These are phyloP conservation scores for Lepidium didymum DNA, from an alignment of 345 rosid species.

Conservation along the genomic window DNA sequence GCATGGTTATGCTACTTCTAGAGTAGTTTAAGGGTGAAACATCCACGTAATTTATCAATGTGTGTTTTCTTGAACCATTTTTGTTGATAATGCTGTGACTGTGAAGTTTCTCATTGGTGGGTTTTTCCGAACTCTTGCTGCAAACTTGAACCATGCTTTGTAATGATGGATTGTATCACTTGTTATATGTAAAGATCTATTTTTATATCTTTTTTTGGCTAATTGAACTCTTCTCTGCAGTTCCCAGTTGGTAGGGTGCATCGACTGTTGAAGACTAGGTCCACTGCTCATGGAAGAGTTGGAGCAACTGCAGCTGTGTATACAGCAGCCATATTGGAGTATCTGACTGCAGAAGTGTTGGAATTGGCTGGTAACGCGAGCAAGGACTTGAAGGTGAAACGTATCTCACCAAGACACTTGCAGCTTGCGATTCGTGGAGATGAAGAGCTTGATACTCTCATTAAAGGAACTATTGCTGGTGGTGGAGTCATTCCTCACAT, in stretches of 20 bases:
- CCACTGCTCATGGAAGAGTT: constrained; percentile 59
- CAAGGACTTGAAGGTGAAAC: constrained; percentile 70
- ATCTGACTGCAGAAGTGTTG: constrained; percentile 61
- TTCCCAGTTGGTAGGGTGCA: constrained; percentile 69
- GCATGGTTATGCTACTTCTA: background rate
- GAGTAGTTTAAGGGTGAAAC: background rate
- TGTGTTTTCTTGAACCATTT: background rate
- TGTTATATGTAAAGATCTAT: background rate
- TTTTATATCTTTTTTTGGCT: background rate
- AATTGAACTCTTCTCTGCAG: constrained; percentile 13
- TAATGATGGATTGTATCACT: background rate
- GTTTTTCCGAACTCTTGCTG: background rate
- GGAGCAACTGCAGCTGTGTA: constrained; percentile 82
- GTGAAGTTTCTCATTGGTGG: background rate
- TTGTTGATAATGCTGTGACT: background rate
- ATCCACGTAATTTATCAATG: background rate
- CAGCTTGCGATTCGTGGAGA: constrained; percentile 72
- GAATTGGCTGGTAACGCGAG: constrained; percentile 71
- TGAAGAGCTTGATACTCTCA: constrained; percentile 66
- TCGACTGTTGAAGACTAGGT: constrained; percentile 53
- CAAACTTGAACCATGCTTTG: background rate
- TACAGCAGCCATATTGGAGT: constrained; percentile 58
- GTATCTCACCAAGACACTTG: constrained; percentile 61
- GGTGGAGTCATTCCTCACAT: constrained; percentile 76
- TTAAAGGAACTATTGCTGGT: constrained; percentile 67